Evolutionary conservation across 352 stramenopile genomes (phyloP).

Genomic region (Phytophthora pini): DNA sequence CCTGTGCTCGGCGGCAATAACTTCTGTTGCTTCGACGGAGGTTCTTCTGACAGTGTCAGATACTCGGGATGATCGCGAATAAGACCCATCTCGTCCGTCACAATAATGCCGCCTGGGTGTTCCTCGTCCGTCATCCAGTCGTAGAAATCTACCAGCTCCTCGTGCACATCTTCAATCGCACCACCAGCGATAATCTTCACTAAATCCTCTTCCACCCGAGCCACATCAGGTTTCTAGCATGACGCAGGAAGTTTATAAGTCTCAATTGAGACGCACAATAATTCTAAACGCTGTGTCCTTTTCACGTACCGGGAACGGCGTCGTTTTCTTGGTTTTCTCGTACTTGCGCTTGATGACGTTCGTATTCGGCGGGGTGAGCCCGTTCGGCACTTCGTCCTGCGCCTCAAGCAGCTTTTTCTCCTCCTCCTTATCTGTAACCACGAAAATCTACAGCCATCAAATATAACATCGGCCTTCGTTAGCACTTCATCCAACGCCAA

Average conservation of each 20-base stretch:
- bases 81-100: constrained; percentile 85
- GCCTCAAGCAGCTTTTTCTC: constrained; percentile 68
- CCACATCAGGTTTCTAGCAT: constrained; percentile 78
- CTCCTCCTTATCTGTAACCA: constrained; percentile 83
- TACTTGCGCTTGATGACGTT: constrained; percentile 91
- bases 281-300: neutral
- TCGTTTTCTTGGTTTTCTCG: constrained; percentile 87
- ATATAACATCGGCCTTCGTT: neutral
- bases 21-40: constrained; percentile 52
- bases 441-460: constrained; percentile 66
- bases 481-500: neutral
- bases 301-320: constrained; percentile 70
- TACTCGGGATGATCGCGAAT: constrained; percentile 87
- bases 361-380: constrained; percentile 85
- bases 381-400: constrained; percentile 70
- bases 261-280: too few relatives aligned
- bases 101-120: constrained; percentile 69
- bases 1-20: constrained; percentile 24
- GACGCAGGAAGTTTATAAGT: neutral
- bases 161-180: constrained; percentile 81
- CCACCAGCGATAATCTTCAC: constrained; percentile 82
- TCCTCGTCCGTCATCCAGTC: constrained; percentile 88
- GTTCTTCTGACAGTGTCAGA: constrained; percentile 61
- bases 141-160: constrained; percentile 88
- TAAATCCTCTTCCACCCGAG: constrained; percentile 83